A percentile compares a stretch with the other conserved stretches of the same genome.
These are phyloP conservation scores for Pyrenochaeta sp. DNA, from an alignment of 2,329 filamentous ascomycete species.

Conservation along the genomic window DNA sequence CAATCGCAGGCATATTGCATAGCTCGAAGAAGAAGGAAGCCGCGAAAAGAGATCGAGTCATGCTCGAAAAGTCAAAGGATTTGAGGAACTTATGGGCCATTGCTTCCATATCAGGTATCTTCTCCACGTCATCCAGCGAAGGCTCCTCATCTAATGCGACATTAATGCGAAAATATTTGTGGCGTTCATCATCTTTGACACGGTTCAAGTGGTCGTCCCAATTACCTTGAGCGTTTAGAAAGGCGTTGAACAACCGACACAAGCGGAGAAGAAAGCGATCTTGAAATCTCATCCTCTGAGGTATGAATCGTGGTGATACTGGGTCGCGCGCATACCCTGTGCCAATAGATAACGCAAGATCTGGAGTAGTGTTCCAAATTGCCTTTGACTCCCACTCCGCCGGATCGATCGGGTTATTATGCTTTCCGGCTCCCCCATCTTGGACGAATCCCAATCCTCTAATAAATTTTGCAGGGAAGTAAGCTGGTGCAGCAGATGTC, in stretches of 20 bases:
- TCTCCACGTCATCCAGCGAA: slow-evolving; percentile 12
- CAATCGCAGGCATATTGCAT: background rate
- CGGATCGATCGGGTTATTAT: slow-evolving; percentile 19
- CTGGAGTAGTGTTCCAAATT: slow-evolving; percentile 13
- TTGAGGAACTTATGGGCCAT: slow-evolving; percentile 12
- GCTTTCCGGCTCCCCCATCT: slow-evolving; percentile 16
- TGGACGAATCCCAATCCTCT: slow-evolving; percentile 14
- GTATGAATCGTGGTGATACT: background rate
- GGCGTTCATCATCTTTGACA: slow-evolving; percentile 5
- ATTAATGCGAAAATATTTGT: slow-evolving; percentile 24
- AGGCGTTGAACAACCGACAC: slow-evolving; percentile 16
- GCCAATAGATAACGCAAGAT: slow-evolving; percentile 19
- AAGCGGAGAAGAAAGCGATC: slow-evolving; percentile 18
- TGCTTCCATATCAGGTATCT: slow-evolving; percentile 17
- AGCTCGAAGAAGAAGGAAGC: slow-evolving; percentile 23
- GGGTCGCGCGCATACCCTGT: slow-evolving; percentile 14
- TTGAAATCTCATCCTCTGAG: slow-evolving; percentile 12
- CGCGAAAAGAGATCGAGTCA: slow-evolving; percentile 14
- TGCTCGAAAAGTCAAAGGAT: slow-evolving; percentile 14
- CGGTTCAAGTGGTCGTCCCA: slow-evolving; percentile 20
- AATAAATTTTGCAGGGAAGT: slow-evolving; percentile 27
- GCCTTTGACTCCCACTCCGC: slow-evolving; percentile 20
- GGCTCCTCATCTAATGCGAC: slow-evolving; percentile 14
- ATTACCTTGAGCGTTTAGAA: slow-evolving; percentile 16
- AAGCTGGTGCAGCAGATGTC: slow-evolving; percentile 18